A percentile compares a stretch with the other conserved stretches of the same genome.
These are phyloP conservation scores for Oxytropis ochrocephala DNA, from an alignment of 306 rosid genomes.

Conservation along the genomic window DNA sequence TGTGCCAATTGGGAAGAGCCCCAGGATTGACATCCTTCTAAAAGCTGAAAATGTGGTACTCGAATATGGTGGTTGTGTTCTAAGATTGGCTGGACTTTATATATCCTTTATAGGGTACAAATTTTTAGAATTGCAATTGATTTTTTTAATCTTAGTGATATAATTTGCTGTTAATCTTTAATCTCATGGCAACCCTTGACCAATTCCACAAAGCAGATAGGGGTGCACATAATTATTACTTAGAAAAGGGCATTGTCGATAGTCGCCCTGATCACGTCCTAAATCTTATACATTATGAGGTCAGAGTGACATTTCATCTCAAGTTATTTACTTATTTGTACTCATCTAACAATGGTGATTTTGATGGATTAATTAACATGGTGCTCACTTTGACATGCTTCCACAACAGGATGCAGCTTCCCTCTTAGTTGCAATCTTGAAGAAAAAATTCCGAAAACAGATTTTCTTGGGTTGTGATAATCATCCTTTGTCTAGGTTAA, in stretches of 20 bases:
- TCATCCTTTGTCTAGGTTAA: constrained; percentile 88
- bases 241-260: constrained; percentile 71
- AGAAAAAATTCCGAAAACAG: constrained; percentile 52
- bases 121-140: not conserved
- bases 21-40: constrained; percentile 70
- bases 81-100: constrained; percentile 92
- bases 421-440: constrained; percentile 68
- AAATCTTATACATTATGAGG: constrained; percentile 93
- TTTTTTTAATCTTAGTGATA: not conserved
- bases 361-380: constrained; percentile 1
- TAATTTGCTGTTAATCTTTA: constrained; percentile 16
- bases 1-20: constrained; percentile 79
- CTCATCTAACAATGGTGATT: not conserved
- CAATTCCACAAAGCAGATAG: constrained; percentile 74
- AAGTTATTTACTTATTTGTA: not conserved
- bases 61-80: constrained; percentile 72
- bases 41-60: constrained; percentile 69
- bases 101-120: constrained; percentile 59
- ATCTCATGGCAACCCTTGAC: constrained; percentile 48
- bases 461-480: constrained; percentile 86
- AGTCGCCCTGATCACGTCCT: constrained; percentile 78
- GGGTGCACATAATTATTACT: constrained; percentile 85
- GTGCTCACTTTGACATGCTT: constrained; percentile 19
- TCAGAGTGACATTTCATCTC: constrained; percentile 22
- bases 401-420: constrained; percentile 84